Evolutionary conservation across 2,329 filamentous ascomycete species (phyloP).

Genomic region (Onygenales sp.): DNA sequence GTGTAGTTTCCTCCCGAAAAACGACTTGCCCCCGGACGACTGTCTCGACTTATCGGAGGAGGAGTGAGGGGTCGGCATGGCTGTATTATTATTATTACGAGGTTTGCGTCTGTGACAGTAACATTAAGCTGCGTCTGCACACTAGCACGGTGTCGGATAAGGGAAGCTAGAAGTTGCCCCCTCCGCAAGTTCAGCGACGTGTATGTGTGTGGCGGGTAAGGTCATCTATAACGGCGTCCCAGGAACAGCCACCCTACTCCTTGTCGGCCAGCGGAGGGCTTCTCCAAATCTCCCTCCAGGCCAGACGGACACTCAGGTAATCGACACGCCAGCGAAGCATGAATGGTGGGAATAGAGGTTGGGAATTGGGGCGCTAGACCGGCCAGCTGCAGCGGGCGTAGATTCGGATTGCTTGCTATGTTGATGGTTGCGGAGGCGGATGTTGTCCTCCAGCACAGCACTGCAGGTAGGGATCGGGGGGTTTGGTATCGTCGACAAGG

Average conservation of each 20-base stretch:
- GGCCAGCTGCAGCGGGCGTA: background rate
- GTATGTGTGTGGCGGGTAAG: background rate
- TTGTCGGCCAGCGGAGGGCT: background rate
- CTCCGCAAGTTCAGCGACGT: background rate
- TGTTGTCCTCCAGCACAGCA: no score
- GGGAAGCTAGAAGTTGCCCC: background rate
- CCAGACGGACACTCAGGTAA: background rate
- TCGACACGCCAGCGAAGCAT: conserved; percentile 8
- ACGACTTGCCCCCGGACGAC: conserved; percentile 69
- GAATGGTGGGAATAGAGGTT: background rate
- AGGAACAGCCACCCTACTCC: background rate
- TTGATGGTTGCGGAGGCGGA: background rate
- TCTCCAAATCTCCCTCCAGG: conserved; percentile 3
- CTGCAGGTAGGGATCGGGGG: no score
- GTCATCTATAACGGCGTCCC: background rate
- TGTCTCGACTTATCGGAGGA: conserved; percentile 70
- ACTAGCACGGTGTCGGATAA: background rate
- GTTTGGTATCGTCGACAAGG: no score
- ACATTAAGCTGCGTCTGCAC: conserved; percentile 16
- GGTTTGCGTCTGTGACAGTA: conserved; percentile 17
- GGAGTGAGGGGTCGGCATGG: conserved; percentile 48
- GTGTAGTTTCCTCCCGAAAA: conserved; percentile 71
- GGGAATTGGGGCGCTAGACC: background rate
- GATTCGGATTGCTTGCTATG: background rate
- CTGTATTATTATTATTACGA: conserved; percentile 22